phyloP scores from a whole-genome alignment of 331 rosid genomes.

The Phaseolus coccineus region DNA sequence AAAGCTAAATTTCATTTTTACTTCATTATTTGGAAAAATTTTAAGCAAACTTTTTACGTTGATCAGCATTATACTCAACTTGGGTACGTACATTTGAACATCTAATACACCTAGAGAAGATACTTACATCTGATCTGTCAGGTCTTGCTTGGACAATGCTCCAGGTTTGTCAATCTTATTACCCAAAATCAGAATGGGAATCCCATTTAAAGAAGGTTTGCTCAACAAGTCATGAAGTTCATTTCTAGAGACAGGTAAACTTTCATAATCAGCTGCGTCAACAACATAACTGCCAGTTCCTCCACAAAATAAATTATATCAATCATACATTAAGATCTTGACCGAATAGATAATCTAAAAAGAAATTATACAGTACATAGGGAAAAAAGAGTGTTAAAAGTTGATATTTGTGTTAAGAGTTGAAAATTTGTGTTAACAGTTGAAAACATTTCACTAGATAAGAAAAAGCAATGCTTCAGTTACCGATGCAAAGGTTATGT shows the following conservation, averaged over 20 bases:
- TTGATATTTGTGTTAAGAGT: not conserved
- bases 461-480: not conserved
- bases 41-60: conserved; percentile 14
- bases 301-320: conserved; percentile 32
- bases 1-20: not conserved
- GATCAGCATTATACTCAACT: conserved; percentile 6
- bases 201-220: conserved; percentile 59
- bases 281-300: conserved; percentile 59
- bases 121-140: conserved; percentile 59
- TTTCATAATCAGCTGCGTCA: conserved; percentile 68
- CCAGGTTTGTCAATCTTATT: conserved; percentile 68
- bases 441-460: conserved; percentile 1
- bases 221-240: conserved; percentile 68
- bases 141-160: conserved; percentile 54
- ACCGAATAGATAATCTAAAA: conserved; percentile 14
- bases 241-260: conserved; percentile 51
- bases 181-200: conserved; percentile 61
- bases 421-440: not conserved
- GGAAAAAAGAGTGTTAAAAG: not conserved
- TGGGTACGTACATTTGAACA: not conserved
- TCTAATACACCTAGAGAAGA: not conserved
- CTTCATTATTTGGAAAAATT: conserved; percentile 14
- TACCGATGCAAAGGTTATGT: conserved; percentile 1
- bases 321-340: conserved; percentile 7
- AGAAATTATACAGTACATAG: conserved; percentile 4